Percentiles rank a stretch among this genome's conserved stretches.
These are phyloP conservation scores for Straminergon stramineum DNA, from an alignment of 225 moss, liverwort and hornwort species.

Conservation along the genomic window DNA sequence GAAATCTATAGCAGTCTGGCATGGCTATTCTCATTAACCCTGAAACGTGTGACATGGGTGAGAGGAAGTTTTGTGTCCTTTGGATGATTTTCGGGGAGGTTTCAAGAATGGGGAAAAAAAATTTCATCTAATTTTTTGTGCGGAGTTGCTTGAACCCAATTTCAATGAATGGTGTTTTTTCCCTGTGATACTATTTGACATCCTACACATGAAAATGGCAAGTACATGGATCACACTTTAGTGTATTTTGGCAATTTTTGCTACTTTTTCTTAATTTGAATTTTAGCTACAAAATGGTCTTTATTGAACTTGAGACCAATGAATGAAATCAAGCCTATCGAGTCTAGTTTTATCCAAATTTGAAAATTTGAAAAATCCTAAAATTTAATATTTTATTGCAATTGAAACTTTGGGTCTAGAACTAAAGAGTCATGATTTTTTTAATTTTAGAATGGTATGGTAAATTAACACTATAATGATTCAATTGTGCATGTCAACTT, in stretches of 20 bases:
- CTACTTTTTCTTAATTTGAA: background rate
- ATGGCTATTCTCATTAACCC: too few relatives aligned
- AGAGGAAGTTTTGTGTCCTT: background rate
- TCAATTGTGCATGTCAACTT: too few relatives aligned
- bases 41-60: background rate
- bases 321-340: background rate
- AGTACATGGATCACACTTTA: accelerated
- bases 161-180: background rate
- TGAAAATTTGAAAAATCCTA: background rate
- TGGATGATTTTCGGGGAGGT: background rate
- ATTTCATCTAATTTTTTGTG: accelerated
- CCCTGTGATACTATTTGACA: background rate
- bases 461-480: accelerated
- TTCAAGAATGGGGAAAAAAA: background rate
- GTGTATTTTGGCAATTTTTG: background rate
- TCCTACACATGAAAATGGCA: background rate
- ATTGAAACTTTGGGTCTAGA: background rate
- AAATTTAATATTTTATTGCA: background rate
- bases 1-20: background rate
- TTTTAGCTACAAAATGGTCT: background rate
- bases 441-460: background rate
- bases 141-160: background rate
- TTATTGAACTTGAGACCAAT: background rate
- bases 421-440: background rate
- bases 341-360: background rate